Conservation (phyloP, 139 green algal species). For the Micractinium conductrix region DNA sequence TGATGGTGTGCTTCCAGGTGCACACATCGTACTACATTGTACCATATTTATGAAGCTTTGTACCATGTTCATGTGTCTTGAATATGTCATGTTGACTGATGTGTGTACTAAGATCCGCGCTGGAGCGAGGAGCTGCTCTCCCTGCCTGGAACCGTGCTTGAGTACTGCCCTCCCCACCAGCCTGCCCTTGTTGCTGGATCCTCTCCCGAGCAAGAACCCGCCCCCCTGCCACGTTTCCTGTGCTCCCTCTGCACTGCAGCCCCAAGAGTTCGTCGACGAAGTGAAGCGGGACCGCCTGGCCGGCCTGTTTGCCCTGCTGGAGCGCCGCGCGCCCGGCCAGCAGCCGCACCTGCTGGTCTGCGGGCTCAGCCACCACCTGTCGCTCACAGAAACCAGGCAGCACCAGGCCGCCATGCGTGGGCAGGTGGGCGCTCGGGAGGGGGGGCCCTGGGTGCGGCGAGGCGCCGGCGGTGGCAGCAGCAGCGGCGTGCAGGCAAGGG, state of each 20-base stretch:
- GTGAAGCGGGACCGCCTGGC: constrained; percentile 30
- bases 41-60: no score
- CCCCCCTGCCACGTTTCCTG: neutral
- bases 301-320: constrained; percentile 11
- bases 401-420: neutral
- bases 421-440: neutral
- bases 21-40: no score
- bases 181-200: no score
- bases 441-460: neutral
- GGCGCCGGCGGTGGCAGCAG: neutral
- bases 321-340: constrained; percentile 20
- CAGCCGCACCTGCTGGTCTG: constrained; percentile 20
- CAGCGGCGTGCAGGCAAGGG: neutral
- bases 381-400: neutral
- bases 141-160: no score
- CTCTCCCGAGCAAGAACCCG: no score
- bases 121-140: no score
- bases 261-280: constrained; percentile 42
- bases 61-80: no score
- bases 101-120: no score
- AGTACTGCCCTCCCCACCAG: no score
- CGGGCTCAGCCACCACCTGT: constrained; percentile 23
- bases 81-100: no score
- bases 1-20: constrained; percentile 5
- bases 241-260: constrained; percentile 1